These are phyloP conservation scores for Ustanciosporium gigantosporum DNA, from an alignment of 1,284 basidiomycete species.

Conservation along the genomic window DNA sequence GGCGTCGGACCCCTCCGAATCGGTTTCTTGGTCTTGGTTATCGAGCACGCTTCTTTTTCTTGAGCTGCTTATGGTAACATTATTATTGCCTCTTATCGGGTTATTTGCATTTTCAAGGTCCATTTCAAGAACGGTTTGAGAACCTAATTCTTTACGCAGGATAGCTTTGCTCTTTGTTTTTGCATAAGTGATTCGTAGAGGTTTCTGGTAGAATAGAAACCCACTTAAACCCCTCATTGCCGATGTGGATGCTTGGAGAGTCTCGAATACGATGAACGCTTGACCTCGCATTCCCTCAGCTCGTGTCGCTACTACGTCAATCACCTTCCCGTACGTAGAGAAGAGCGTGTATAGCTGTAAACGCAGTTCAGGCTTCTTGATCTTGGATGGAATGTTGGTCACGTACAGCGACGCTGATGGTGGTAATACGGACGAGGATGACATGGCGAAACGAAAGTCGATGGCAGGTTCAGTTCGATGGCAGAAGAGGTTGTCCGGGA, in stretches of 20 bases:
- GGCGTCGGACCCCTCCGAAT: too few species aligned
- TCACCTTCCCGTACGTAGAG: constrained; percentile 85
- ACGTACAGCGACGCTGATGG: constrained; percentile 90
- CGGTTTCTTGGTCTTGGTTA: too few species aligned
- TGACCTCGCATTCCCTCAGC: constrained; percentile 85
- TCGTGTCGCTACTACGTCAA: constrained; percentile 94
- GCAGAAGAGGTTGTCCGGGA: too few species aligned
- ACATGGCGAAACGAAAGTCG: too few species aligned
- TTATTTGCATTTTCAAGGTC: too few species aligned
- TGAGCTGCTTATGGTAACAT: too few species aligned
- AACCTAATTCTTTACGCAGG: not conserved
- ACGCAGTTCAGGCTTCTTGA: constrained; percentile 86
- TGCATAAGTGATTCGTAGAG: constrained; percentile 79
- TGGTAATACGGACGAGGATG: too few species aligned
- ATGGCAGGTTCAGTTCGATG: too few species aligned
- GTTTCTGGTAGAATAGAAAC: constrained; percentile 89
- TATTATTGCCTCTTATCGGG: too few species aligned
- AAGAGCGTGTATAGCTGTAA: constrained; percentile 85
- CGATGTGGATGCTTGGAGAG: constrained; percentile 82
- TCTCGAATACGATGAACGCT: constrained; percentile 92
- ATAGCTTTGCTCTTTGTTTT: not conserved
- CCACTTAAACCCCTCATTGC: constrained; percentile 88
- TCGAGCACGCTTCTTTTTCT: too few species aligned
- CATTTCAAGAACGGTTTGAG: not conserved
- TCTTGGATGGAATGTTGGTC: constrained; percentile 89